Evolutionary conservation across 2,329 filamentous ascomycete genomes (phyloP).

Genomic region (Hypoxylon sp.): DNA sequence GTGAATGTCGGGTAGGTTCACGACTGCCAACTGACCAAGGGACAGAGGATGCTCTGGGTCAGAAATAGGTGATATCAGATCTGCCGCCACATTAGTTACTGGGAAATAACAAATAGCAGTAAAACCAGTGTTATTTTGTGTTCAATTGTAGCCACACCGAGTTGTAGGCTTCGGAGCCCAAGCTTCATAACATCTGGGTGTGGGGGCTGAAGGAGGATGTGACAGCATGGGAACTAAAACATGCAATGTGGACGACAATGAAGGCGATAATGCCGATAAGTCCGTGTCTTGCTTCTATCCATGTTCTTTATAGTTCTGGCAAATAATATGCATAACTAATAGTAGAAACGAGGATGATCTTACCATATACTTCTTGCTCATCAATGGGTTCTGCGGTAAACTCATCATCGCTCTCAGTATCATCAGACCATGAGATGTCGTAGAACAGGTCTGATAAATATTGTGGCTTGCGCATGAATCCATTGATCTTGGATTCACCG

Average conservation of each 20-base stretch:
- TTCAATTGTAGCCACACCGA: constrained; percentile 8
- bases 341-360: constrained; percentile 40
- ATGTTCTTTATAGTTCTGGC: background rate
- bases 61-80: constrained; percentile 93
- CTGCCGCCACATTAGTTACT: constrained; percentile 62
- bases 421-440: constrained; percentile 58
- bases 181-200: constrained; percentile 19
- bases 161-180: constrained; percentile 12
- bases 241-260: constrained; percentile 15
- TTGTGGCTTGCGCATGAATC: constrained; percentile 62
- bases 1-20: constrained; percentile 94
- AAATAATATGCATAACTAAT: background rate
- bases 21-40: constrained; percentile 91
- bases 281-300: constrained; percentile 22
- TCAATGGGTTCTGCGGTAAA: constrained; percentile 86
- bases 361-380: constrained; percentile 96
- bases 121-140: constrained; percentile 6
- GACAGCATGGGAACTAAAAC: constrained; percentile 26
- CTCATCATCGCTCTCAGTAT: constrained; percentile 66
- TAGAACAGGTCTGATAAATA: constrained; percentile 61
- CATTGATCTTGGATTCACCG: constrained; percentile 64
- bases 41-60: constrained; percentile 97
- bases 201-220: constrained; percentile 31
- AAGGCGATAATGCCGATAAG: constrained; percentile 24
- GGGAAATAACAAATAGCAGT: background rate